A percentile compares a stretch with the other conserved stretches of the same genome.
Evolutionary conservation across 257 asterid genomes (phyloP).

Genomic region (Petunia secreta): DNA sequence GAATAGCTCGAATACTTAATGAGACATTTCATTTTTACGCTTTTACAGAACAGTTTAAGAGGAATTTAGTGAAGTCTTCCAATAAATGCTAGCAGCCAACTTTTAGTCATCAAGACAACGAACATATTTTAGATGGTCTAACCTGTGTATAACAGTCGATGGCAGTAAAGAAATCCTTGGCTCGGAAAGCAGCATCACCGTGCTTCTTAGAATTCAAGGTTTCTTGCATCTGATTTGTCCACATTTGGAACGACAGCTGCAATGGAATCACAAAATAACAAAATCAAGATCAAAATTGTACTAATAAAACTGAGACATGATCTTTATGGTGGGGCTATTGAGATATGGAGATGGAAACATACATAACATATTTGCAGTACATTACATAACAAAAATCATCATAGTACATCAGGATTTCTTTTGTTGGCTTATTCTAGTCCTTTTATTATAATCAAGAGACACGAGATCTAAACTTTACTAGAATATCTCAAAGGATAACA

Average conservation of each 20-base stretch:
- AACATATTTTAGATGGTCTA: not conserved
- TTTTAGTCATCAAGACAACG: not conserved
- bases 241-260: conserved; percentile 96
- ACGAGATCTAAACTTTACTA: conserved; percentile 21
- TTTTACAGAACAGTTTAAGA: conserved; percentile 4
- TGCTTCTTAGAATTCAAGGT: conserved; percentile 84
- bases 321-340: not conserved
- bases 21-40: not conserved
- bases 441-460: not conserved
- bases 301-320: not conserved
- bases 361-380: not conserved
- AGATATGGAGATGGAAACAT: conserved; percentile 21
- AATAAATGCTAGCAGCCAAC: not conserved
- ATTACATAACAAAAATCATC: not conserved
- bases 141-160: conserved; percentile 86
- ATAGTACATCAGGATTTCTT: not conserved
- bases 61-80: not conserved
- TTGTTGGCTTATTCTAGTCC: not conserved
- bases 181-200: conserved; percentile 93
- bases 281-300: not conserved
- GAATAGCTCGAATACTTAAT: not conserved
- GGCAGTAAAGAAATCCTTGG: conserved; percentile 79
- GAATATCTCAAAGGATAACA: conserved; percentile 11
- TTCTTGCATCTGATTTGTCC: conserved; percentile 98
- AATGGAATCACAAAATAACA: conserved; percentile 24